A percentile compares a stretch with the other conserved stretches of the same genome.
Evolutionary conservation across 352 stramenopile genomes (phyloP).

Genomic region (Phytophthora foliorum): DNA sequence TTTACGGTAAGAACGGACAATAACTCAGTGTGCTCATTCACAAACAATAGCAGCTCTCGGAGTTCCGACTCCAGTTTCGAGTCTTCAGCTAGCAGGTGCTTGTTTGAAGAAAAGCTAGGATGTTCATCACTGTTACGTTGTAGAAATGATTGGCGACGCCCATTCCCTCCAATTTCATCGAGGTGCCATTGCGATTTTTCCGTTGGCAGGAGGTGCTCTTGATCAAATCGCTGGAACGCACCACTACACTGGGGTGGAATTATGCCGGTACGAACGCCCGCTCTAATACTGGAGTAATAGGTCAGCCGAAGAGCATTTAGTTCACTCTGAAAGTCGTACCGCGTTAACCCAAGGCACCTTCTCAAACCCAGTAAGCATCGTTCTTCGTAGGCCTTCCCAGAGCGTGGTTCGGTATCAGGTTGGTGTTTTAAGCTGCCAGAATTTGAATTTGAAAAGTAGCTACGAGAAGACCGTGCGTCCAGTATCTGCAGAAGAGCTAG

Average conservation of each 20-base stretch:
- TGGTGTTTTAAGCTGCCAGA: not conserved
- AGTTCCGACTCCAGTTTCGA: constrained; percentile 35
- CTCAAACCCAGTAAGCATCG: constrained; percentile 23
- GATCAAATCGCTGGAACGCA: constrained; percentile 45
- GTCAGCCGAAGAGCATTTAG: constrained; percentile 45
- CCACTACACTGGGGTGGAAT: constrained; percentile 50
- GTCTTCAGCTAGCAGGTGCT: constrained; percentile 21
- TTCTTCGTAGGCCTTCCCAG: constrained; percentile 18
- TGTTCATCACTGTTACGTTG: constrained; percentile 12
- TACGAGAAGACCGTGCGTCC: not conserved
- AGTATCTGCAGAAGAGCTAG: constrained; percentile 16
- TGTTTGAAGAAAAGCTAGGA: constrained; percentile 9
- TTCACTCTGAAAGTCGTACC: constrained; percentile 56
- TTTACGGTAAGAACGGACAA: constrained; percentile 46
- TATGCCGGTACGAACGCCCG: constrained; percentile 51
- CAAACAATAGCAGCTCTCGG: constrained; percentile 39
- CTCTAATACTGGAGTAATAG: constrained; percentile 51
- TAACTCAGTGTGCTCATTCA: constrained; percentile 37
- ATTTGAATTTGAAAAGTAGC: not conserved
- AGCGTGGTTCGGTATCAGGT: not conserved
- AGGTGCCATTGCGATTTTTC: constrained; percentile 22
- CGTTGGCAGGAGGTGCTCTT: constrained; percentile 38
- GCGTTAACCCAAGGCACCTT: constrained; percentile 48
- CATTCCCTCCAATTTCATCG: constrained; percentile 1
- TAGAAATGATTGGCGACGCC: constrained; percentile 4